Conservation (phyloP, 2,329 filamentous ascomycete genomes). For the Calonectria multiphialidica region DNA sequence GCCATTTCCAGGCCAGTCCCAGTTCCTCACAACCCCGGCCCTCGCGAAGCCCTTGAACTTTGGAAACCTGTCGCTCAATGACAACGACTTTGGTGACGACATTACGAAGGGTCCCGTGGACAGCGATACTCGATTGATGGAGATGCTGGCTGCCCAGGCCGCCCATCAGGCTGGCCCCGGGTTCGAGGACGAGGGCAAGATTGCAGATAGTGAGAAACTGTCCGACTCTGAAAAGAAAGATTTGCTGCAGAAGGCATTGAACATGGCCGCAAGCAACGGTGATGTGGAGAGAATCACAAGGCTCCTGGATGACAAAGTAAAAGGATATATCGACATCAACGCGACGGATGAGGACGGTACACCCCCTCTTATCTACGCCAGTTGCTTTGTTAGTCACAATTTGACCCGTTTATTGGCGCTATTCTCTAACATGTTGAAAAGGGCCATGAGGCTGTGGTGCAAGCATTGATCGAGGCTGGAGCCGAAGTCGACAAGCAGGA, state of each 20-base stretch:
- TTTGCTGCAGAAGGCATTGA: conserved; percentile 86
- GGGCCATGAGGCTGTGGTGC: conserved; percentile 92
- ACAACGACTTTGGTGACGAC: conserved; percentile 78
- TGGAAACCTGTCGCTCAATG: conserved; percentile 83
- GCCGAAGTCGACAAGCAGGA: conserved; percentile 94
- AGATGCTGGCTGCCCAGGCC: conserved; percentile 95
- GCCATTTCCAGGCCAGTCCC: conserved; percentile 81
- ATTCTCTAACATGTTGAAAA: conserved; percentile 48
- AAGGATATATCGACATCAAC: conserved; percentile 85
- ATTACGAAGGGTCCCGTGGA: conserved; percentile 70
- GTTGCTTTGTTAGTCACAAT: conserved; percentile 82
- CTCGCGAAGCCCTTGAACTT: conserved; percentile 88
- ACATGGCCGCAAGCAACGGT: conserved; percentile 97
- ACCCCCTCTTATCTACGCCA: conserved; percentile 96
- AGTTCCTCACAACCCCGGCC: conserved; percentile 90
- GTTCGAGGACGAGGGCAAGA: conserved; percentile 83
- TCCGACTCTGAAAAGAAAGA: conserved; percentile 82
- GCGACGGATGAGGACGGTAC: conserved; percentile 94
- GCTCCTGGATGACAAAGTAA: conserved; percentile 80
- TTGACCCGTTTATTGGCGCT: background rate
- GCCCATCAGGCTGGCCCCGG: conserved; percentile 81
- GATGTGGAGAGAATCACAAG: conserved; percentile 85
- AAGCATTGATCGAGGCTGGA: conserved; percentile 85
- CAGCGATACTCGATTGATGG: conserved; percentile 89
- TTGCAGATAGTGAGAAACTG: conserved; percentile 80